Conservation (phyloP, 495 filamentous ascomycete genomes). For the Penicillium goetzii region DNA sequence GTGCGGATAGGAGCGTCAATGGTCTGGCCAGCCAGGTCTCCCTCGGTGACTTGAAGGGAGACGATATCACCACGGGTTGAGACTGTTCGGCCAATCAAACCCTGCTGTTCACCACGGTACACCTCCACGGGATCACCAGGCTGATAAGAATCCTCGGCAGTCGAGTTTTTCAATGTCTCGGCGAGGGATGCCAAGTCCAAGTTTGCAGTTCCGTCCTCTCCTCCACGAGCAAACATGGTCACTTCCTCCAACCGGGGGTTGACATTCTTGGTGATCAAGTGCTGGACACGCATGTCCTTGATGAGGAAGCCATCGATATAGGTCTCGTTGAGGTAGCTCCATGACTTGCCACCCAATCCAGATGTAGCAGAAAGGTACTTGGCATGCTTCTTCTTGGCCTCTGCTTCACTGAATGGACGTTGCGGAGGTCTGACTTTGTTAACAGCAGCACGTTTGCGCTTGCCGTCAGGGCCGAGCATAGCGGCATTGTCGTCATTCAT, state of each 20-base stretch:
- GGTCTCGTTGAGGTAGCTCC: constrained; percentile 81
- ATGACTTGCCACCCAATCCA: constrained; percentile 68
- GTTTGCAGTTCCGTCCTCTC: constrained; percentile 90
- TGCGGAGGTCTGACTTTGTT: constrained; percentile 74
- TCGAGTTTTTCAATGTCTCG: constrained; percentile 78
- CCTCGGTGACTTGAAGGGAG: constrained; percentile 82
- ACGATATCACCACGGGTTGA: constrained; percentile 93
- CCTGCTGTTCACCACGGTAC: constrained; percentile 93
- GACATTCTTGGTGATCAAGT: constrained; percentile 80
- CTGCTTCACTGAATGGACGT: constrained; percentile 88
- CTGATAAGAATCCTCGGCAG: constrained; percentile 76
- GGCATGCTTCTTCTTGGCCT: constrained; percentile 85
- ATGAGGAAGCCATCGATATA: constrained; percentile 93
- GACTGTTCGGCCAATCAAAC: constrained; percentile 80
- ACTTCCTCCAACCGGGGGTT: constrained; percentile 95
- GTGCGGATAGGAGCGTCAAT: constrained; percentile 93
- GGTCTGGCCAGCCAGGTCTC: constrained; percentile 76
- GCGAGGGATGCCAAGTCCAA: constrained; percentile 89
- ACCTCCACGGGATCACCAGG: constrained; percentile 95
- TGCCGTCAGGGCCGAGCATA: constrained; percentile 57
- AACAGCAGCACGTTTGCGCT: constrained; percentile 74
- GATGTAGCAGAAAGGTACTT: constrained; percentile 64
- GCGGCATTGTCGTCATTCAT: constrained; percentile 71
- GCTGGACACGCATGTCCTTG: constrained; percentile 89
- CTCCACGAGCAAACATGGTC: constrained; percentile 83